Conservation (phyloP, 306 rosid species). For the Calophaca sinica region DNA sequence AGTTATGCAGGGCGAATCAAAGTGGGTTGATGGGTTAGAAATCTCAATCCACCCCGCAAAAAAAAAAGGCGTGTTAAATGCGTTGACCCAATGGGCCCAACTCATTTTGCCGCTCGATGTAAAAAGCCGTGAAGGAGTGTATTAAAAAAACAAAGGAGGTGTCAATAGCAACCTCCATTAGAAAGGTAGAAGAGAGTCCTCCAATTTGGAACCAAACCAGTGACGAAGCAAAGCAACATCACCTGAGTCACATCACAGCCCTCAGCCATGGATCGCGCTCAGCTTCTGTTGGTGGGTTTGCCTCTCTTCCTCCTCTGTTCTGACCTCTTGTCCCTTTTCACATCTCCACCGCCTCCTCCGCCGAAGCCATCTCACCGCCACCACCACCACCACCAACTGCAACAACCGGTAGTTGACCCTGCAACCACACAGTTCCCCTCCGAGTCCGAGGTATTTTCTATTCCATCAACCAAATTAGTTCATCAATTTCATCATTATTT, state of each 20-base stretch:
- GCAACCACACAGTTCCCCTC: slow-evolving; percentile 36
- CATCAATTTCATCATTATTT: background rate
- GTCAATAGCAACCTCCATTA: too few relatives aligned
- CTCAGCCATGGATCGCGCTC: slow-evolving; percentile 67
- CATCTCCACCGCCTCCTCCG: slow-evolving; percentile 52
- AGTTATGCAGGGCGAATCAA: too few relatives aligned
- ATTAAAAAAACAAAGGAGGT: too few relatives aligned
- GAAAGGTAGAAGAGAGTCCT: background rate
- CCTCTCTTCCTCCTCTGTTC: slow-evolving; percentile 71
- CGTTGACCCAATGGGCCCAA: too few relatives aligned
- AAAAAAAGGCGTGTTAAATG: too few relatives aligned
- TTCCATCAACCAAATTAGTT: background rate
- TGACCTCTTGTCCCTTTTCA: slow-evolving; percentile 62
- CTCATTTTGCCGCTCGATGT: too few relatives aligned
- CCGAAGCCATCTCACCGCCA: slow-evolving; percentile 43
- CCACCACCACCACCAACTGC: slow-evolving; percentile 48
- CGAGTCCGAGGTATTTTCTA: slow-evolving; percentile 43
- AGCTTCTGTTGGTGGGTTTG: slow-evolving; percentile 62
- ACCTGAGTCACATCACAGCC: background rate
- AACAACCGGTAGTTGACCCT: slow-evolving; percentile 48
- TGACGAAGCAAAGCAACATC: background rate
- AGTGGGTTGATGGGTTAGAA: too few relatives aligned
- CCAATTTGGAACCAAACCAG: background rate
- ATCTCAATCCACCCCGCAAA: too few relatives aligned
- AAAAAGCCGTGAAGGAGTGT: too few relatives aligned